Evolutionary conservation across 2,329 filamentous ascomycete species (phyloP).

Genomic region (Immersiporthe knoxdaviesiana): DNA sequence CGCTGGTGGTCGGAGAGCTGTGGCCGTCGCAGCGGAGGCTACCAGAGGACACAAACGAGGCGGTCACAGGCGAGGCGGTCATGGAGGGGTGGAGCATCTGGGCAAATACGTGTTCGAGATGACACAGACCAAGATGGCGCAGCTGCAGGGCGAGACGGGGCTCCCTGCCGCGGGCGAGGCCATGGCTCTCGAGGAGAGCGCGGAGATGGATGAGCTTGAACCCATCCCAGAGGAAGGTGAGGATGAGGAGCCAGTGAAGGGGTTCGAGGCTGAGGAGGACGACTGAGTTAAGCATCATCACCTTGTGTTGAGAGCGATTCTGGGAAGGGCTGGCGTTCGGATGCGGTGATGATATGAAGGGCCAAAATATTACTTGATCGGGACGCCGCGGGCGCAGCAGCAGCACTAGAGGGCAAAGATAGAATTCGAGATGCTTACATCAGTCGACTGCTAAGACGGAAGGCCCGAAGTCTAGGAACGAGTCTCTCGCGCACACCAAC

Average conservation of each 20-base stretch:
- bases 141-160: constrained; percentile 48
- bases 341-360: background rate
- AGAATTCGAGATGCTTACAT: background rate
- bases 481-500: background rate
- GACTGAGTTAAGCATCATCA: constrained; percentile 14
- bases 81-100: constrained; percentile 93
- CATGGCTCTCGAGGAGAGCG: constrained; percentile 32
- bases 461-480: too few relatives aligned
- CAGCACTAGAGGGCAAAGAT: background rate
- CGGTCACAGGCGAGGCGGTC: constrained; percentile 60
- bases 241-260: constrained; percentile 34
- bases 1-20: constrained; percentile 83
- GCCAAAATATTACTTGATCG: background rate
- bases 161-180: constrained; percentile 37
- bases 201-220: constrained; percentile 33
- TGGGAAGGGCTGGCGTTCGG: constrained; percentile 1
- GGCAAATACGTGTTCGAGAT: constrained; percentile 97
- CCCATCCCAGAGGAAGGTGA: constrained; percentile 38
- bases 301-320: constrained; percentile 8
- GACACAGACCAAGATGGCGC: constrained; percentile 67
- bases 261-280: constrained; percentile 39
- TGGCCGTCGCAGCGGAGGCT: constrained; percentile 68
- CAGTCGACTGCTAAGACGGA: background rate
- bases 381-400: background rate
- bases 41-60: constrained; percentile 50